Base-by-base conservation (phyloP, 1,139 yeast genomes). In the Saccharomyces hybrid region DNA sequence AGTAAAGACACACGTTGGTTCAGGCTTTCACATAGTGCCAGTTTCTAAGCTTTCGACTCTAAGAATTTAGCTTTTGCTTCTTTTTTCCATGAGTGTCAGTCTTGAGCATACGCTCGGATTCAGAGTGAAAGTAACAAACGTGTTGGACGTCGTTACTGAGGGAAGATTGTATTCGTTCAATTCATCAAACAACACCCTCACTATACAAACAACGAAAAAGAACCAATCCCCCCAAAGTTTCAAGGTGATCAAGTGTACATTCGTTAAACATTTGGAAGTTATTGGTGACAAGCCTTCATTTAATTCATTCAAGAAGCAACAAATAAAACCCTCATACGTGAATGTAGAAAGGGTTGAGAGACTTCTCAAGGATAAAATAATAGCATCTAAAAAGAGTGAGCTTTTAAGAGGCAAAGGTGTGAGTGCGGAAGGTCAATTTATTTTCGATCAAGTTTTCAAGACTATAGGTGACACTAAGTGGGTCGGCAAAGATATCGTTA, bases 141-240 rank as follows among this genome's bases (percentile, higher is more conserved):
- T 79, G 9, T 72, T 83, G 51, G 90, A 84, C 64, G 77, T 78
- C 49, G 73, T 75, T 9, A 75, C 82, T 54, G 74, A 75, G 11
- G 95, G 95, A 1, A 73, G 78, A 46, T 78, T 87, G 38, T 84
- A 82, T 67, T 78, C 89, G 7, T 83, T 79, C 67, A 81, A 77
- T 57, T 74, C 78, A 2, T 64, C 71, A 8, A 71, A 77, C 29
- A 70, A 70, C 59, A 75, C 78, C 3, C 59, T 77, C n/a, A 71
- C 78, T 6, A 56, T 67, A 24, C 63, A 62, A 67, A 60, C 69
- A 58, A 58, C 63, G 58, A 58, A 59, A 64, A 59, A 62, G 57
- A 58, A 58, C 58, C 62, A 65, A 59, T 51, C 59, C 54, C 63
- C 69, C 52, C 61, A 63, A 28, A 74, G 76, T 51, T 83, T 79